These are phyloP conservation scores for Leucocoprinus sp. DNA, from an alignment of 768 basidiomycete genomes.

Conservation along the genomic window DNA sequence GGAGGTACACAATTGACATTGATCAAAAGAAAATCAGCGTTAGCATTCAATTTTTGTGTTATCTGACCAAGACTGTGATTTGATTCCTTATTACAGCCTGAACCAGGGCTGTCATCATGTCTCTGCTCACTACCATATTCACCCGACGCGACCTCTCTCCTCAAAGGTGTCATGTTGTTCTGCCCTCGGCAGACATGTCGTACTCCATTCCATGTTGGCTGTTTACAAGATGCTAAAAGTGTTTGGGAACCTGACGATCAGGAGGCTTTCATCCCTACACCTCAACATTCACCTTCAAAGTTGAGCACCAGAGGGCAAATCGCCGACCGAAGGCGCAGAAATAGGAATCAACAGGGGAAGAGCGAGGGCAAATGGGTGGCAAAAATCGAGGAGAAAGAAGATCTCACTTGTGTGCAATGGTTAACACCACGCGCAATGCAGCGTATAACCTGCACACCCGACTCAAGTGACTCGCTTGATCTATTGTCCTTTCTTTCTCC, in stretches of 20 bases:
- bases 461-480: constrained; percentile 21
- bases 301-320: constrained; percentile 3
- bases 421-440: constrained; percentile 17
- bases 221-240: constrained; percentile 25
- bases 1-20: constrained; percentile 37
- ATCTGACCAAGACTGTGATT: background rate
- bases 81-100: constrained; percentile 26
- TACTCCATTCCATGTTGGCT: constrained; percentile 39
- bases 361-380: background rate
- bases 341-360: background rate
- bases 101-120: constrained; percentile 30
- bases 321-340: background rate
- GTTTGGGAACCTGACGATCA: constrained; percentile 13
- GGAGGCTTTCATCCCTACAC: constrained; percentile 9
- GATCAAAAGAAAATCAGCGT: constrained; percentile 27
- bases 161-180: constrained; percentile 37
- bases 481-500: constrained; percentile 15
- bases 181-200: constrained; percentile 46
- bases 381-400: background rate
- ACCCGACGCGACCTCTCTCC: constrained; percentile 25
- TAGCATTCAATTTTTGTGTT: constrained; percentile 8
- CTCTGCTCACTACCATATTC: constrained; percentile 39
- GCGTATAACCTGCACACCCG: constrained; percentile 31
- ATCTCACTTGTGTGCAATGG: background rate
- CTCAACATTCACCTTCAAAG: background rate